Evolutionary conservation across 2,329 filamentous ascomycete species (phyloP), one percentile per base, ranked within the genome.

Genomic region (Aspergillus proliferans): DNA sequence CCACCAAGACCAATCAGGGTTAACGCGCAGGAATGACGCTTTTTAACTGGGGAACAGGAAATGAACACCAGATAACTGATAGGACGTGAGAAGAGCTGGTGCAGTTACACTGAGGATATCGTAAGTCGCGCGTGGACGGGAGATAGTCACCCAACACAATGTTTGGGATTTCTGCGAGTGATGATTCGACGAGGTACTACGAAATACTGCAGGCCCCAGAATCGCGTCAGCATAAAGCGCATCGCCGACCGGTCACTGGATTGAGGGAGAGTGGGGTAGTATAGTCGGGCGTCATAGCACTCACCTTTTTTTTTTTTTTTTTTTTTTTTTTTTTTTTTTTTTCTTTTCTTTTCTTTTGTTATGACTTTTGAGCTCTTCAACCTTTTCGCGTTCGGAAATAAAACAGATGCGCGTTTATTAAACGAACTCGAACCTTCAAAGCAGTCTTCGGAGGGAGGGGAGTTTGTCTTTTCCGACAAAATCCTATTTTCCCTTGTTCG

Each of bases 171-270:
- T 58, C 52, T 53, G 55, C 51, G 54, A 55, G 24, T 53, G 58
- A 49, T 74, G 71, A 74, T 75, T 74, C 69, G 71, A 70, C 57
- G 56, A 59, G 56, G 58, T 59, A 60, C 34, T 56, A 60, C 57
- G 52, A 60, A 54, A 54, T 60, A 62, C 69, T 71, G 67, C 69
- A 70, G 65, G 60, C 62, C 59, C 61, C 59, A 59, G 48, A 52
- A 60, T 69, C 61, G 64, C 66, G 68, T 73, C 66, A 74, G 70
- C 62, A 62, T 51, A 64, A 64, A 70, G 67, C 62, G 70, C 71
- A 74, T 65, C 59, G 54, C 48, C 52, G 52, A 56, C 54, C 58
- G 67, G 66, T 72, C 70, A 73, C 69, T 72, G 69, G 70, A 65
- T 64, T 62, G 51, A 43, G 15, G 19, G 19, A 8, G 24, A 49